Percentiles rank a stretch among this genome's conserved stretches.
Evolutionary conservation across 257 asterid genomes (phyloP).

Genomic region (Salvia splendens): DNA sequence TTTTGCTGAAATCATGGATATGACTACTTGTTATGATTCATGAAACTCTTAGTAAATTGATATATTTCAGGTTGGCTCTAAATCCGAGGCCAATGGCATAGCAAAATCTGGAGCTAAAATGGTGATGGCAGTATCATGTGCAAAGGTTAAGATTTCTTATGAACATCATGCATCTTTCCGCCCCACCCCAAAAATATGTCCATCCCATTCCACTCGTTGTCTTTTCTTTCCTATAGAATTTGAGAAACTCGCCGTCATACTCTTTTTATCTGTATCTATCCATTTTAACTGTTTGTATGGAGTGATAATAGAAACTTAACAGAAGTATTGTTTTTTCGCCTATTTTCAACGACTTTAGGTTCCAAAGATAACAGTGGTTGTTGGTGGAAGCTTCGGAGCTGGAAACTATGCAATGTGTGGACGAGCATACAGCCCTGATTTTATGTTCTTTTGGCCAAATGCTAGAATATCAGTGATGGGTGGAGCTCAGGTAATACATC

Average conservation of each 20-base stretch:
- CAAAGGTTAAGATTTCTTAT: conserved; percentile 59
- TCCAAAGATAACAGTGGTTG: conserved; percentile 79
- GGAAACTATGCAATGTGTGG: conserved; percentile 99
- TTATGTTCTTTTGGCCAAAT: conserved; percentile 97
- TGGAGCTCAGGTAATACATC: conserved; percentile 78
- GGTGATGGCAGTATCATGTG: conserved; percentile 99
- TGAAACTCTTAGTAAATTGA: conserved; percentile 22
- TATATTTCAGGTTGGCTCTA: conserved; percentile 84
- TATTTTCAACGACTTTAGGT: conserved; percentile 51
- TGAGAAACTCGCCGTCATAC: background rate
- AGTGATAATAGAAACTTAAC: background rate
- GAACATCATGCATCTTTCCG: background rate
- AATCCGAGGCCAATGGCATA: conserved; percentile 95
- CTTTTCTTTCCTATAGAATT: conserved; percentile 5
- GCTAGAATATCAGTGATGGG: conserved; percentile 98
- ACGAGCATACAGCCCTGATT: conserved; percentile 94
- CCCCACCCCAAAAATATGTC: background rate
- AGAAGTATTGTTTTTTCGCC: conserved; percentile 5
- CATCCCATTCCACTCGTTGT: background rate
- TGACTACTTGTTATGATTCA: background rate
- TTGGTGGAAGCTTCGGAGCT: conserved; percentile 99
- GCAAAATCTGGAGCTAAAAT: conserved; percentile 99
- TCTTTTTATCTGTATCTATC: conserved; percentile 8
- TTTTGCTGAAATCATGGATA: conserved; percentile 11
- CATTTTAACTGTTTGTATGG: conserved; percentile 1